phyloP scores from a whole-genome alignment of 768 basidiomycete genomes.

The Tulasnella sp. region DNA sequence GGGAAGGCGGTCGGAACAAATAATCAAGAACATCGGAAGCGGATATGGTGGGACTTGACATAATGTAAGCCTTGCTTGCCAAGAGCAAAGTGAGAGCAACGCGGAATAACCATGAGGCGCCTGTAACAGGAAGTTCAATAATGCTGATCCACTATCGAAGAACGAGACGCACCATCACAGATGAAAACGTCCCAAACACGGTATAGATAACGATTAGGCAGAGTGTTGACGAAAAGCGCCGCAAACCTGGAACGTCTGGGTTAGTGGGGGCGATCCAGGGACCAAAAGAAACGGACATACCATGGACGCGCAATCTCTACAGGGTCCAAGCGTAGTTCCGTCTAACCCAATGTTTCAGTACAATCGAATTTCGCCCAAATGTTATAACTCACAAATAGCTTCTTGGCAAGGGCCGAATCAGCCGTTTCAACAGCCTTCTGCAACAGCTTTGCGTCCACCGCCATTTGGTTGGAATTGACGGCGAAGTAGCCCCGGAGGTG shows the following conservation, averaged over 20 bases:
- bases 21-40: constrained; percentile 24
- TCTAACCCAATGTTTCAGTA: constrained; percentile 16
- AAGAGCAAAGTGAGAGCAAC: constrained; percentile 67
- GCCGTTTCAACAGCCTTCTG: constrained; percentile 66
- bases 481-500: constrained; percentile 81
- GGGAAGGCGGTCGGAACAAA: constrained; percentile 32
- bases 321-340: constrained; percentile 62
- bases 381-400: constrained; percentile 53
- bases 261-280: constrained; percentile 17
- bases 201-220: constrained; percentile 67
- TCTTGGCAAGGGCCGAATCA: constrained; percentile 64
- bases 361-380: neutral
- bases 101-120: constrained; percentile 73
- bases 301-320: constrained; percentile 64
- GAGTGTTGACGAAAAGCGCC: constrained; percentile 66
- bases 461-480: constrained; percentile 60
- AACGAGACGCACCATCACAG: constrained; percentile 63
- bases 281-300: constrained; percentile 47
- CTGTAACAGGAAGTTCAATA: constrained; percentile 46
- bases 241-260: constrained; percentile 59
- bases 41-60: constrained; percentile 26
- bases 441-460: constrained; percentile 76
- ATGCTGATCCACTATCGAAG: neutral
- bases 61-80: constrained; percentile 53
- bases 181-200: constrained; percentile 84